phyloP scores from a whole-genome alignment of 257 asterid species.

The Handroanthus guayacan region DNA sequence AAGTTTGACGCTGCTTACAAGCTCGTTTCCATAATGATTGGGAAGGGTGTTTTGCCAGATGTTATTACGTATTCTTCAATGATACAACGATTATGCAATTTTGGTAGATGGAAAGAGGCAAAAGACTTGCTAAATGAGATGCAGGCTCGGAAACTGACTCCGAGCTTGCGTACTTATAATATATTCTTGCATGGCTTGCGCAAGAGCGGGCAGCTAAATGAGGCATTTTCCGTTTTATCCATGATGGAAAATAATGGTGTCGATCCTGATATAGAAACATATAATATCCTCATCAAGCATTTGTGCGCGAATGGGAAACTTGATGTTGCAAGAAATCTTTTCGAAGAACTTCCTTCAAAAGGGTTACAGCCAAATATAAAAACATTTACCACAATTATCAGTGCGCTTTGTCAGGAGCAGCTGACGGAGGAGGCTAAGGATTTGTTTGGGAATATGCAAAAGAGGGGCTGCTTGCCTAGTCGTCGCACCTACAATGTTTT shows the following conservation, averaged over 20 bases:
- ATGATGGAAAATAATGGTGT: slow-evolving; percentile 22
- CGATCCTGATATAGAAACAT: neutral
- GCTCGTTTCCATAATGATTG: neutral
- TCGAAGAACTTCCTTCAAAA: neutral
- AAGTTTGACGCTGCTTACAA: neutral
- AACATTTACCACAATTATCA: neutral
- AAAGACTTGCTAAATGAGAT: slow-evolving; percentile 20
- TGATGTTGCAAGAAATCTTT: neutral
- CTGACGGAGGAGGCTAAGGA: slow-evolving; percentile 1
- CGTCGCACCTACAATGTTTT: slow-evolving; percentile 4
- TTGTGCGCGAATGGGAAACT: too few relatives aligned
- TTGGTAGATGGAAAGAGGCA: slow-evolving; percentile 31
- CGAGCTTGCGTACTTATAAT: neutral
- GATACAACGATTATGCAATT: neutral
- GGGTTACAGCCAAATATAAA: neutral
- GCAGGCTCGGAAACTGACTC: slow-evolving; percentile 6
- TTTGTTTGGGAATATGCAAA: slow-evolving; percentile 13
- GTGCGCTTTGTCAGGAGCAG: neutral
- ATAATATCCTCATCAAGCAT: neutral
- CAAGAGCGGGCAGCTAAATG: neutral
- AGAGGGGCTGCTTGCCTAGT: neutral
- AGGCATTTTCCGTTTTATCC: neutral
- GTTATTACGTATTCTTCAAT: neutral
- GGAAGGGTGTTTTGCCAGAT: neutral
- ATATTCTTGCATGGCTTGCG: slow-evolving; percentile 19